Conservation (phyloP, 2,329 filamentous ascomycete species). For the Fusarium decemcellulare region DNA sequence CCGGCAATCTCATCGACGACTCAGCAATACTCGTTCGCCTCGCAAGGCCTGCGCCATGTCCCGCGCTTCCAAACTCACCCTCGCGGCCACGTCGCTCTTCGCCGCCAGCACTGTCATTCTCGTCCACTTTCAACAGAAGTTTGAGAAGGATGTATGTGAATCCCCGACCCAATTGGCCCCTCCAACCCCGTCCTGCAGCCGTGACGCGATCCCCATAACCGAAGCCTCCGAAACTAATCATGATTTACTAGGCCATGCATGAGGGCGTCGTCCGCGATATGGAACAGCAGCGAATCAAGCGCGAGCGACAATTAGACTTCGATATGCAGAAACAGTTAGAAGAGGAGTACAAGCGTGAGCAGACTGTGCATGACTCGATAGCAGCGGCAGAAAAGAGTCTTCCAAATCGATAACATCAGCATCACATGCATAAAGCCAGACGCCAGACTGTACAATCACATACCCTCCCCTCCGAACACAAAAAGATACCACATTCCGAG, state of each 20-base stretch:
- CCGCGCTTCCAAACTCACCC: slow-evolving; percentile 87
- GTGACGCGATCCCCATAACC: background rate
- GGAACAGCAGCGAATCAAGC: slow-evolving; percentile 92
- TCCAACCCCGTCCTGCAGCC: background rate
- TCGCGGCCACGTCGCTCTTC: slow-evolving; percentile 82
- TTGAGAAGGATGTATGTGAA: slow-evolving; percentile 81
- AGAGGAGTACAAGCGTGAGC: slow-evolving; percentile 90
- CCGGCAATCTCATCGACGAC: background rate
- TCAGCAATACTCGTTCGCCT: background rate
- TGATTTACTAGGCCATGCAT: slow-evolving; percentile 84
- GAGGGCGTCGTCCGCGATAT: slow-evolving; percentile 93
- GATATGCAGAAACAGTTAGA: slow-evolving; percentile 90
- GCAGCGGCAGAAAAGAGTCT: slow-evolving; percentile 42
- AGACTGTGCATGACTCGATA: slow-evolving; percentile 74
- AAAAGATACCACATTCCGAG: slow-evolving; percentile 21
- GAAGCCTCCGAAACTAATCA: slow-evolving; percentile 17
- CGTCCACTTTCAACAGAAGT: slow-evolving; percentile 90
- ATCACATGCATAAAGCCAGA: background rate
- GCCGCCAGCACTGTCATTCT: slow-evolving; percentile 83
- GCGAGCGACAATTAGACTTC: slow-evolving; percentile 93
- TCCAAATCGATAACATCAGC: slow-evolving; percentile 43
- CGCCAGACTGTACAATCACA: slow-evolving; percentile 18
- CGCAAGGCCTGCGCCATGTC: slow-evolving; percentile 75
- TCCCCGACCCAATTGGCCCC: slow-evolving; percentile 2
- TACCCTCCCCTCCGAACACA: slow-evolving; percentile 28